Conservation (phyloP, 164 flowering plant species). For the Aristolochia fimbriata region DNA sequence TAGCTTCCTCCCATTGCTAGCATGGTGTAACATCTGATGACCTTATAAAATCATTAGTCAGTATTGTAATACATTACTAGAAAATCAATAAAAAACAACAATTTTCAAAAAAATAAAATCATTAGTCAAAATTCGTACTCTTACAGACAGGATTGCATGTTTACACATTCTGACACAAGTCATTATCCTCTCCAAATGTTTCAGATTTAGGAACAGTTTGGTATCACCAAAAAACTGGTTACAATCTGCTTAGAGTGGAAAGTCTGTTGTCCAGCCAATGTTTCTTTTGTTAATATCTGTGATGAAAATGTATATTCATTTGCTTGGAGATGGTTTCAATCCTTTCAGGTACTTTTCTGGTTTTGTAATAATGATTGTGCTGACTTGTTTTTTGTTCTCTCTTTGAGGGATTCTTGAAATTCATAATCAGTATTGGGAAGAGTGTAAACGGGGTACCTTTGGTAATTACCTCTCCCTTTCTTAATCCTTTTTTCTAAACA, state of each 20-base stretch:
- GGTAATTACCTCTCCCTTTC: constrained; percentile 31
- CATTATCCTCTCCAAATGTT: too few species aligned
- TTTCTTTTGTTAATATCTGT: not conserved
- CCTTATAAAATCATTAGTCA: too few species aligned
- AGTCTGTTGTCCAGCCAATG: too few species aligned
- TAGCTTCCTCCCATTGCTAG: too few species aligned
- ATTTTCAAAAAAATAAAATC: too few species aligned
- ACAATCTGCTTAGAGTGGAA: not conserved
- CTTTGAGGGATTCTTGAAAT: constrained; percentile 48
- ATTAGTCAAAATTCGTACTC: too few species aligned
- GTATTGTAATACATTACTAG: too few species aligned
- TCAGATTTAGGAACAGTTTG: too few species aligned
- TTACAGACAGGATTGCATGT: too few species aligned
- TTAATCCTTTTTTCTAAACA: not conserved
- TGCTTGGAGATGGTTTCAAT: not conserved
- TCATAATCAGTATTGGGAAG: constrained; percentile 65
- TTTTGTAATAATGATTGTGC: constrained; percentile 7
- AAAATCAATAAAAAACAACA: too few species aligned
- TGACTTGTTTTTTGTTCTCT: constrained; percentile 36
- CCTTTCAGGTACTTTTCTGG: not conserved
- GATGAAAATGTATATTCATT: not conserved
- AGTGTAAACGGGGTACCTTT: constrained; percentile 73
- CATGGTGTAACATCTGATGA: too few species aligned
- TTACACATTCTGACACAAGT: too few species aligned
- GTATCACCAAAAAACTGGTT: not conserved